These are phyloP conservation scores for Aspergillus cavernicola DNA, from an alignment of 495 filamentous ascomycete species.

Conservation along the genomic window DNA sequence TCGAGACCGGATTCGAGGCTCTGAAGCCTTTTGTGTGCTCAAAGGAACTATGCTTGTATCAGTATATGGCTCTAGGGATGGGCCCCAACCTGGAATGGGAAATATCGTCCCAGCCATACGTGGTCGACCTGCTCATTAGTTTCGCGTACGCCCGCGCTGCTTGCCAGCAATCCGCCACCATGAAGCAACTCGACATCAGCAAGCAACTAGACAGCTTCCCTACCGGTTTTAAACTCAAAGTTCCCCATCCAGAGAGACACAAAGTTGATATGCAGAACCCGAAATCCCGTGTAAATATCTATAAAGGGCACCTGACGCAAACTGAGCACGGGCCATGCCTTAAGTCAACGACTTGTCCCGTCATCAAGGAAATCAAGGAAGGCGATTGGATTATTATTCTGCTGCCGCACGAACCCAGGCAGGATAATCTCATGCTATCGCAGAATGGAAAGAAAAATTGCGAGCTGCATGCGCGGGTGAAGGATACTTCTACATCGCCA, in stretches of 20 bases:
- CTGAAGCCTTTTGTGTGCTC: constrained; percentile 90
- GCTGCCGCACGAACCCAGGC: not conserved
- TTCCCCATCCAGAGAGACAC: constrained; percentile 45
- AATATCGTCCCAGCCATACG: constrained; percentile 72
- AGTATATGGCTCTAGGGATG: constrained; percentile 87
- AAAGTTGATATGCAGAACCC: not conserved
- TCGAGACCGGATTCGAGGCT: constrained; percentile 72
- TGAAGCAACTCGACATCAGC: no score
- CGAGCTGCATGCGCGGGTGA: constrained; percentile 7
- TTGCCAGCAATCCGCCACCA: no score
- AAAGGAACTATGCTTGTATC: constrained; percentile 75
- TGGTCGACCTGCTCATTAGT: constrained; percentile 81
- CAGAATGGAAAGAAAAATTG: no score
- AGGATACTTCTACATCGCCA: not conserved
- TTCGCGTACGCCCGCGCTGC: constrained; percentile 70
- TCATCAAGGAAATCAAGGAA: constrained; percentile 39
- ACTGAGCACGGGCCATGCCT: constrained; percentile 19
- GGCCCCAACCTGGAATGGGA: constrained; percentile 84
- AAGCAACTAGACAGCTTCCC: constrained; percentile 58
- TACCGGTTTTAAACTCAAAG: constrained; percentile 60
- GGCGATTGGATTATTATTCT: constrained; percentile 57
- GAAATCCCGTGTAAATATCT: not conserved
- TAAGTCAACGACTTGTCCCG: constrained; percentile 21
- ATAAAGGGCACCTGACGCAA: not conserved
- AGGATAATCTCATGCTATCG: no score